These are phyloP conservation scores for Hymenoscyphus infarciens DNA, from an alignment of 2,329 filamentous ascomycete genomes.

Conservation along the genomic window DNA sequence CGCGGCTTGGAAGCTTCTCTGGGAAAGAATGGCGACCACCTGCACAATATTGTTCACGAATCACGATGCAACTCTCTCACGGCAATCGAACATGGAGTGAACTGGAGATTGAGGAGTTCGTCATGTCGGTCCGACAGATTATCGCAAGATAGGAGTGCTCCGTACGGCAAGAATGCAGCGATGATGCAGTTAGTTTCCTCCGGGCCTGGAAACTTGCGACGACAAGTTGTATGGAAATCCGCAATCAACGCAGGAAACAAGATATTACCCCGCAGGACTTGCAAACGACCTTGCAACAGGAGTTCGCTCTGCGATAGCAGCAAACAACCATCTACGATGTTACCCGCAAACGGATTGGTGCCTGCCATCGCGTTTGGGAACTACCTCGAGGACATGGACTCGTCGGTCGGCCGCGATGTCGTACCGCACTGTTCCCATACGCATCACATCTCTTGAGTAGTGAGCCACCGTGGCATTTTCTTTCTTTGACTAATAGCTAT, in stretches of 20 bases:
- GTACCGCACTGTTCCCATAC: not conserved
- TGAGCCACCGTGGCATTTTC: not conserved
- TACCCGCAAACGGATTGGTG: not conserved
- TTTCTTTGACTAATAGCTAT: not conserved
- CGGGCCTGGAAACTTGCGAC: not conserved
- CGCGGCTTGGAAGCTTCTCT: not conserved
- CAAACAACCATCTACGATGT: not conserved
- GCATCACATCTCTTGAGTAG: too few relatives aligned
- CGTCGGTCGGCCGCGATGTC: not conserved
- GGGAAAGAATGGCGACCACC: not conserved
- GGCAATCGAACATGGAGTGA: not conserved
- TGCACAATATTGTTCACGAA: not conserved
- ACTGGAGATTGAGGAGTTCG: not conserved
- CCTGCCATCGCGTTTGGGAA: not conserved
- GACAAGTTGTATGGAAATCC: not conserved
- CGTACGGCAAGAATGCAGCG: not conserved
- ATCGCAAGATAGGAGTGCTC: not conserved
- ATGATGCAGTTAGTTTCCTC: not conserved
- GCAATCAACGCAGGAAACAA: not conserved
- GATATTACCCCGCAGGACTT: not conserved
- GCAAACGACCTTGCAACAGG: not conserved
- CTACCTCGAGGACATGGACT: not conserved
- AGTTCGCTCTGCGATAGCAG: not conserved
- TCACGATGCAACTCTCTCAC: not conserved
- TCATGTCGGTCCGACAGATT: not conserved